Conservation (phyloP, 495 filamentous ascomycete species). For the Lichenothelia convexa region DNA sequence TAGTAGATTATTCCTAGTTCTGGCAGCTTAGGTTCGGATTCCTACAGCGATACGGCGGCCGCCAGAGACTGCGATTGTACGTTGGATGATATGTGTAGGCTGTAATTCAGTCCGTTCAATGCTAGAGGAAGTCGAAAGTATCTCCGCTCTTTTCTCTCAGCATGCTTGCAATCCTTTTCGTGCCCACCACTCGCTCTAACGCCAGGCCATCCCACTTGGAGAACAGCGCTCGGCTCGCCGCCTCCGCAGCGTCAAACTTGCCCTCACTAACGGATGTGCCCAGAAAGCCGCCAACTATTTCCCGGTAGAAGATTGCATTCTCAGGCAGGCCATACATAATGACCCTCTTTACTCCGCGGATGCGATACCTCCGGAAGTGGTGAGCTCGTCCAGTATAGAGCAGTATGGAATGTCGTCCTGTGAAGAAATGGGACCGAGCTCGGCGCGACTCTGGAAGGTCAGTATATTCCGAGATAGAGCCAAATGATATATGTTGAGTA, state of each 20-base stretch:
- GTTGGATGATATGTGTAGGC: too few species aligned
- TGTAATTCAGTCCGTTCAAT: neutral
- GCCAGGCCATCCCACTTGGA: slow-evolving; percentile 76
- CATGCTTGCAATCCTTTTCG: slow-evolving; percentile 45
- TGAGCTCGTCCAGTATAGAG: slow-evolving; percentile 87
- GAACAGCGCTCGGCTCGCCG: slow-evolving; percentile 52
- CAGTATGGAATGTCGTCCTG: slow-evolving; percentile 60
- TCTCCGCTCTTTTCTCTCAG: slow-evolving; percentile 63
- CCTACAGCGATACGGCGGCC: too few species aligned
- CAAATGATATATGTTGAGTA: slow-evolving; percentile 57
- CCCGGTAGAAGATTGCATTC: slow-evolving; percentile 73
- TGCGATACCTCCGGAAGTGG: slow-evolving; percentile 71
- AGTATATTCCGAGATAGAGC: slow-evolving; percentile 75
- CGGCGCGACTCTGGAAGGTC: slow-evolving; percentile 55
- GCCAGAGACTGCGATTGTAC: too few species aligned
- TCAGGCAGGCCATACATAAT: slow-evolving; percentile 80
- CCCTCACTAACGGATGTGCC: slow-evolving; percentile 35
- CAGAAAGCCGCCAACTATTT: slow-evolving; percentile 59
- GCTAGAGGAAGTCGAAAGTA: slow-evolving; percentile 65
- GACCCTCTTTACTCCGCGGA: slow-evolving; percentile 62
- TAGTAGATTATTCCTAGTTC: too few species aligned
- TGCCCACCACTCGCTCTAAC: slow-evolving; percentile 77
- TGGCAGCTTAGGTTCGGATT: too few species aligned
- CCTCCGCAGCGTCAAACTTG: slow-evolving; percentile 14
- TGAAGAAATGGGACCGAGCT: slow-evolving; percentile 72